Evolutionary conservation across 805 yeast species (phyloP), one percentile per base, ranked within the genome.

Genomic region (Metschnikowia peoriensis): DNA sequence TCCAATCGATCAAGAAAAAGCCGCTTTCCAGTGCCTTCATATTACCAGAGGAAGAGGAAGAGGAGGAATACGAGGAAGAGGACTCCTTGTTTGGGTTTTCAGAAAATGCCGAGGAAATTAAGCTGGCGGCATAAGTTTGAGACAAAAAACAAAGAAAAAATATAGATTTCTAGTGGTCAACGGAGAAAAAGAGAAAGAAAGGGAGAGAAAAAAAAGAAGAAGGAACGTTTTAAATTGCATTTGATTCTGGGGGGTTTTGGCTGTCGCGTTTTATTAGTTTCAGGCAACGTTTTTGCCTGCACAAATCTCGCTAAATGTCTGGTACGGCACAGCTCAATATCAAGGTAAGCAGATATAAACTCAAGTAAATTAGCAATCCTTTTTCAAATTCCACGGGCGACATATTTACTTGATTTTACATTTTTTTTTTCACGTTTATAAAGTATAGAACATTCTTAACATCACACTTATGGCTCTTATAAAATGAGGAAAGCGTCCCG

Each of bases 1-100:
- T 92, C 38, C 70, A 87, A 5, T 79, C 82, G 0, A 70, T 81
- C 6, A 90, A 89, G 70, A 89, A 85, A 71, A 86, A 81, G 60
- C 53, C 46, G 28, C 55, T 60, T 41, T 40, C 54, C 14, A 47
- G 44, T 8, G 59, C 61, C 11, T 58, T 80, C 61, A 79, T 86
- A 6, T 46, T 59, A 22, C 56, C 55, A 14, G 53, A 42, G 37
- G 39, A 42, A 15, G 43, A 42, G 22, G 22, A 12, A 34, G 35
- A 41, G 27, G 52, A 51, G 22, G 57, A 54, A 15, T 53, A 27
- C 7, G 38, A 28, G 6, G 50, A 34, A 28, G 40, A 17, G 11
- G 45, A 17, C 6, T 22, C 47, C 10, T 7, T 44, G 48, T 34
- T 44, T 11, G 48, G 29, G 12, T 34, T 38, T 10, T 41, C 28